Base-by-base conservation (phyloP, 768 basidiomycete genomes). In the Russula earlei region DNA sequence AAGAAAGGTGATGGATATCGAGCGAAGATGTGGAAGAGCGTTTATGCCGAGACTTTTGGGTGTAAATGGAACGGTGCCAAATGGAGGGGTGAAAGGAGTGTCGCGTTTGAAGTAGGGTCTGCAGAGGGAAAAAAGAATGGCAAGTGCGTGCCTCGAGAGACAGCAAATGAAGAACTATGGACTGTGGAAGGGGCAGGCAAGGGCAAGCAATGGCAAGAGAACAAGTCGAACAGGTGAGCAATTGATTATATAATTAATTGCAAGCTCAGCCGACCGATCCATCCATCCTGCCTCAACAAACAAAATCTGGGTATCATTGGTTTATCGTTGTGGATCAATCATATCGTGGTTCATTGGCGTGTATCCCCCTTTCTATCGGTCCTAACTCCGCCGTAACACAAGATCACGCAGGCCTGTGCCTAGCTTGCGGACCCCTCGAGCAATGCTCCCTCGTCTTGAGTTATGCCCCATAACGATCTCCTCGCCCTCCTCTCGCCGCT, bases 321-420 rank as follows among this genome's bases (percentile, higher is more conserved):
- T n/a, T 47, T 20, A 38, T 42, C 20, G 45, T 47, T 46, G 20
- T 54, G 20, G 31, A 38, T 24, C 44, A 36, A 24, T 17, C 43
- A 36, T 36, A 12, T 36, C 34, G 34, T 15, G 27, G n/a, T n/a
- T 46, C 22, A 27, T 38, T 8, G 40, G 19, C 17, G 15, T 37
- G 15, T 8, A 29, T 38, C 20, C 27, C 40, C 6, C 29, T 11
- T 40, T 5, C 40, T 3, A 49, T 34, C 24, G 4, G 25, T 36
- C 22, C 37, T 58, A 54, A 58, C 27, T 17, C 10, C 42, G 47
- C 27, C 52, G 46, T 5, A 58, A 34, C 9, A 58, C 56, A 36
- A 57, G 52, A 38, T 58, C 53, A 34, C 57, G 57, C 12, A 58
- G 36, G 2, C 57, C 57, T 9, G 36, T 41, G 17, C 57, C 57